These are phyloP conservation scores for Mariannaea elegans DNA, from an alignment of 2,329 filamentous ascomycete species.

Conservation along the genomic window DNA sequence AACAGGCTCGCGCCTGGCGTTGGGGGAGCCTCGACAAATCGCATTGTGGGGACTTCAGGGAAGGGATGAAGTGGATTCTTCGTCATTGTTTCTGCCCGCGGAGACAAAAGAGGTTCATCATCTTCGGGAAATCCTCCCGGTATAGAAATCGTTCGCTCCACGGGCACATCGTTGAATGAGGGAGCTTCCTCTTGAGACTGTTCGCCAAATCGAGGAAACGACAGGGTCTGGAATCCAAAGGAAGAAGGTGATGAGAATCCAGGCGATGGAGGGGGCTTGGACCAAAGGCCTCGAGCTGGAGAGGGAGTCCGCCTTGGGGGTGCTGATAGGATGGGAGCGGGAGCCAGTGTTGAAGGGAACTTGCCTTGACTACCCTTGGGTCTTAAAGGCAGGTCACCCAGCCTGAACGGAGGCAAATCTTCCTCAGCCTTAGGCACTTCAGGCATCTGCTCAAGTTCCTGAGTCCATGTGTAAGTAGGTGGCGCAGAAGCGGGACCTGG, in stretches of 20 bases:
- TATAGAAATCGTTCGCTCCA: slow-evolving; percentile 49
- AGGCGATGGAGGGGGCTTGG: slow-evolving; percentile 56
- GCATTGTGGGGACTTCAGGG: slow-evolving; percentile 57
- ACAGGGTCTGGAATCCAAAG: slow-evolving; percentile 55
- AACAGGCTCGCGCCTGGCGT: slow-evolving; percentile 63
- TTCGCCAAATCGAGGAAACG: slow-evolving; percentile 37
- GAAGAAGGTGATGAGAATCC: slow-evolving; percentile 51
- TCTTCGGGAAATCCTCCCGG: slow-evolving; percentile 50
- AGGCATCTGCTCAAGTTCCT: slow-evolving; percentile 53
- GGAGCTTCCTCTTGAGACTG: slow-evolving; percentile 13
- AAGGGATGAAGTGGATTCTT: slow-evolving; percentile 68
- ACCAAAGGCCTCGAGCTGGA: slow-evolving; percentile 34
- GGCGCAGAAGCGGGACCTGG: slow-evolving; percentile 75
- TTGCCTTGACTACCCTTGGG: slow-evolving; percentile 46
- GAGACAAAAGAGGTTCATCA: slow-evolving; percentile 72
- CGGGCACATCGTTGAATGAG: slow-evolving; percentile 27
- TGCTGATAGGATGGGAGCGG: slow-evolving; percentile 15
- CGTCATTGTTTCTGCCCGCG: slow-evolving; percentile 77
- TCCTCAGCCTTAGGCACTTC: slow-evolving; percentile 34
- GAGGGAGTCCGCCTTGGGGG: slow-evolving; percentile 25
- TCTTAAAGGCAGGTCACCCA: slow-evolving; percentile 43
- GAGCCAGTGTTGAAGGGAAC: slow-evolving; percentile 18
- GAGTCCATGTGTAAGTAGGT: slow-evolving; percentile 67
- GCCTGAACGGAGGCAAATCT: slow-evolving; percentile 29
- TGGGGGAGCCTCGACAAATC: slow-evolving; percentile 61